A percentile compares a stretch with the other conserved stretches of the same genome.
Conservation (phyloP, 2,329 filamentous ascomycete species). For the Cercospora sesami region DNA sequence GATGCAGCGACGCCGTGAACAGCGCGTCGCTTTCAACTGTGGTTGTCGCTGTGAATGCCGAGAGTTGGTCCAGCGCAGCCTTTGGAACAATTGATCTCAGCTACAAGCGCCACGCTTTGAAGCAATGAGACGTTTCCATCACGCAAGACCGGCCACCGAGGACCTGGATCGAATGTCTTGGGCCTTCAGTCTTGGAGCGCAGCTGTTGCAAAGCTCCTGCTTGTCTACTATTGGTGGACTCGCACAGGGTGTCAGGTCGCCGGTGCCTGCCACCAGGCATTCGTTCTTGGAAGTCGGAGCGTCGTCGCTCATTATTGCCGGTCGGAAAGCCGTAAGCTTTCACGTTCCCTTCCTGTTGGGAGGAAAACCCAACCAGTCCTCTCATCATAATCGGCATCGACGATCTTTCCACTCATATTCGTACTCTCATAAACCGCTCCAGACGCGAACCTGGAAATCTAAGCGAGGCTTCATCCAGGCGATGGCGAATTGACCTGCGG, state of each 20-base stretch:
- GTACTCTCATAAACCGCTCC: background rate
- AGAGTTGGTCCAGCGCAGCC: background rate
- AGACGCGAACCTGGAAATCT: background rate
- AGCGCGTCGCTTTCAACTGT: background rate
- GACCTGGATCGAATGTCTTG: background rate
- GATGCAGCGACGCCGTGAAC: background rate
- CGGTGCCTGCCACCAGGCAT: background rate
- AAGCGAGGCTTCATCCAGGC: background rate
- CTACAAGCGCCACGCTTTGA: background rate
- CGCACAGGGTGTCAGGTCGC: background rate
- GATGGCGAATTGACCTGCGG: background rate
- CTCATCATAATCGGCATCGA: background rate
- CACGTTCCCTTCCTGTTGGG: background rate
- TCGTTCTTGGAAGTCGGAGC: background rate
- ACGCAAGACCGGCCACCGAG: background rate
- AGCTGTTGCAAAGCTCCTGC: background rate
- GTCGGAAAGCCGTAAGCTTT: background rate
- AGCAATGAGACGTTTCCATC: background rate
- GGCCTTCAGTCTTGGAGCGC: background rate
- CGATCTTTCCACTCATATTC: background rate
- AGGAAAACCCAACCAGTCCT: background rate
- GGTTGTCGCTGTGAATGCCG: background rate
- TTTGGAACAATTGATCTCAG: background rate
- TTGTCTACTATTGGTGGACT: background rate
- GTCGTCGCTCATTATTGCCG: background rate